phyloP scores from a whole-genome alignment of 2,329 filamentous ascomycete species.

The Scopulariopsis brevicaulis region DNA sequence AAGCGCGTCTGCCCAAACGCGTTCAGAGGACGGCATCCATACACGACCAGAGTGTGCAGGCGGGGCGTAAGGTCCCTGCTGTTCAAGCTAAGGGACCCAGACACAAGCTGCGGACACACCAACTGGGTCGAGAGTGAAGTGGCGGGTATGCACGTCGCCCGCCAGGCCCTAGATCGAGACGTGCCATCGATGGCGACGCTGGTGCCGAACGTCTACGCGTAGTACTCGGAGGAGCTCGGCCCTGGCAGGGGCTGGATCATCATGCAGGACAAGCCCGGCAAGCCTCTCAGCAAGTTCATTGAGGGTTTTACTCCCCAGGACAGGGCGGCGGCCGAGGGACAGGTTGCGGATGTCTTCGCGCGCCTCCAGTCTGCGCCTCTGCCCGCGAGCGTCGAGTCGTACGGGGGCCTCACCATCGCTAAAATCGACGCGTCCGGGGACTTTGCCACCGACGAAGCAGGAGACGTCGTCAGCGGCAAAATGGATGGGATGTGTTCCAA shows the following conservation, averaged over 20 bases:
- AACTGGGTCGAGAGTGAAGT: neutral
- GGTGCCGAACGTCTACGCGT: neutral
- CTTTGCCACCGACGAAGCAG: neutral
- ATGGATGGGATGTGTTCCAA: neutral
- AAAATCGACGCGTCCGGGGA: neutral
- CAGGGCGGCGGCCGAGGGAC: neutral
- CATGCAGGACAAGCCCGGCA: neutral
- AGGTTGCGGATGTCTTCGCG: neutral
- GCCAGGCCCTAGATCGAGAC: neutral
- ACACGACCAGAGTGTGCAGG: neutral
- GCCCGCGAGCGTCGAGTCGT: neutral
- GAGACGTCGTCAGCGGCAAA: neutral
- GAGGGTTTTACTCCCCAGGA: neutral
- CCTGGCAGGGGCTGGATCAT: neutral
- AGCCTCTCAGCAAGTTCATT: neutral
- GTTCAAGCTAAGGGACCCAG: neutral
- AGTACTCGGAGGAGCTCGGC: neutral
- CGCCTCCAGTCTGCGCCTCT: neutral
- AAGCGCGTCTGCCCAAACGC: neutral
- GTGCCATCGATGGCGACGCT: neutral
- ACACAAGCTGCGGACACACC: neutral
- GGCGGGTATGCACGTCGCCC: neutral
- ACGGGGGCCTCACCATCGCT: neutral
- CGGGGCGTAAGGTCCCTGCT: neutral
- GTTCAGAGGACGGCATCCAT: neutral